phyloP scores from a whole-genome alignment of 179 eudicot species.

The Vitellaria paradoxa region DNA sequence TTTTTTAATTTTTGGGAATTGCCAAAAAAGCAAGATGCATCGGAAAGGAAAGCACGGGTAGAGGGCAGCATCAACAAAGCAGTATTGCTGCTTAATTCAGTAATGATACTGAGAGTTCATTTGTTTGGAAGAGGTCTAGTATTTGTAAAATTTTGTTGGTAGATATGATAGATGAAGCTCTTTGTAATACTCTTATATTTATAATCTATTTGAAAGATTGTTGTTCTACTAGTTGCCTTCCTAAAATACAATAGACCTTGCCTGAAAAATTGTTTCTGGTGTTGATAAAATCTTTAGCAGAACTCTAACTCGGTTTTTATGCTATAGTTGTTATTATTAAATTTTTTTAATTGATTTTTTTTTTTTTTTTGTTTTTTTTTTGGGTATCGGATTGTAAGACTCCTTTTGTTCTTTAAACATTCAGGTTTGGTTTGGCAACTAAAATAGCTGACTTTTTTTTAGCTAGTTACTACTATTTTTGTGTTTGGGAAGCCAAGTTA shows the following conservation, averaged over 20 bases:
- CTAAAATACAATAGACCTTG: not conserved
- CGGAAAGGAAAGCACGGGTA: not conserved
- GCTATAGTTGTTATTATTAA: no score
- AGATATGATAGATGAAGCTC: not conserved
- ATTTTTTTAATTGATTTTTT: no score
- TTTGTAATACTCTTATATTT: slow-evolving; percentile 10
- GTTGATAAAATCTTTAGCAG: no score
- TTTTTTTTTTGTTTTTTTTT: no score
- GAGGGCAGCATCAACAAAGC: slow-evolving; percentile 3
- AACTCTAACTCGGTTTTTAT: no score
- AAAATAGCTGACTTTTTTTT: no score
- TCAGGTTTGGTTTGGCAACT: no score
- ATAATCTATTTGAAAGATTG: slow-evolving; percentile 16
- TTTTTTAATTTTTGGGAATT: not conserved
- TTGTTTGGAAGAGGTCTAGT: not conserved
- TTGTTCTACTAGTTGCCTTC: not conserved
- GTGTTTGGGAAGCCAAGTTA: no score
- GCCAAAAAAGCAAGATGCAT: not conserved
- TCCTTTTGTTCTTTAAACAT: no score
- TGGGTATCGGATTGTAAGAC: no score
- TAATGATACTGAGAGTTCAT: slow-evolving; percentile 10
- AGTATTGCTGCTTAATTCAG: not conserved
- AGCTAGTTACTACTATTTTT: no score
- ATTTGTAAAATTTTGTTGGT: slow-evolving; percentile 10
- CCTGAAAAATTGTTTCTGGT: no score